Percentiles rank a stretch among this genome's conserved stretches.
These are phyloP conservation scores for Umbelopsis ramanniana DNA, from an alignment of 192 early-diverging fungal species.

Conservation along the genomic window DNA sequence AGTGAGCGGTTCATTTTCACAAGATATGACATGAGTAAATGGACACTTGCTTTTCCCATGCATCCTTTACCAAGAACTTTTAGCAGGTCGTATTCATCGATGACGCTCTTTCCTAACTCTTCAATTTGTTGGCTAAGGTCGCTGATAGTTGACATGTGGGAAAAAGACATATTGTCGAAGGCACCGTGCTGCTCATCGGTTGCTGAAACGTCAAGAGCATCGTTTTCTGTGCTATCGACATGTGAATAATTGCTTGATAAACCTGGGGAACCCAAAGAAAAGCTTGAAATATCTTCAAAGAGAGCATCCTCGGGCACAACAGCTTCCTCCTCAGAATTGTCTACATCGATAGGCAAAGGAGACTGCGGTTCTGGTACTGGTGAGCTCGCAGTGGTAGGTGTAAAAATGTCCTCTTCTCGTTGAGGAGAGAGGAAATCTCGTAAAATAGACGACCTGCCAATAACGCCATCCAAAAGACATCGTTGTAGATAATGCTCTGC, in stretches of 20 bases:
- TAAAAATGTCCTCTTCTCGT: constrained; percentile 48
- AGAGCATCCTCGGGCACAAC: neutral
- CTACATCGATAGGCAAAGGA: neutral
- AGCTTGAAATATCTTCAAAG: constrained; percentile 2
- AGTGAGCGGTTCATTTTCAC: neutral
- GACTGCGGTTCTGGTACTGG: neutral
- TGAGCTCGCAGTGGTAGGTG: constrained; percentile 22
- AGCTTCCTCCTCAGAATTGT: neutral
- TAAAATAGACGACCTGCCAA: constrained; percentile 43
- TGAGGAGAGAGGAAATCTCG: constrained; percentile 50
- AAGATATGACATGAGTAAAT: neutral
- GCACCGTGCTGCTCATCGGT: neutral
- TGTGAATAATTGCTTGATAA: neutral
- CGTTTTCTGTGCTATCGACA: neutral
- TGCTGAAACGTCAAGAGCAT: neutral
- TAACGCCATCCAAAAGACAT: constrained; percentile 39
- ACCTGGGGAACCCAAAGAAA: constrained; percentile 11
- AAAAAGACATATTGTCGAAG: neutral
- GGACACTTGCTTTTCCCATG: constrained; percentile 58
- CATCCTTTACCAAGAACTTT: constrained; percentile 59
- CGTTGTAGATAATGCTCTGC: constrained; percentile 50
- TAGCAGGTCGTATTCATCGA: constrained; percentile 55
- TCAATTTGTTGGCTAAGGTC: neutral
- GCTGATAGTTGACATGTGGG: neutral
- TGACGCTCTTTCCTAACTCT: neutral